Evolutionary conservation across 805 yeast genomes (phyloP).

Genomic region (Ogataea dorogensis): DNA sequence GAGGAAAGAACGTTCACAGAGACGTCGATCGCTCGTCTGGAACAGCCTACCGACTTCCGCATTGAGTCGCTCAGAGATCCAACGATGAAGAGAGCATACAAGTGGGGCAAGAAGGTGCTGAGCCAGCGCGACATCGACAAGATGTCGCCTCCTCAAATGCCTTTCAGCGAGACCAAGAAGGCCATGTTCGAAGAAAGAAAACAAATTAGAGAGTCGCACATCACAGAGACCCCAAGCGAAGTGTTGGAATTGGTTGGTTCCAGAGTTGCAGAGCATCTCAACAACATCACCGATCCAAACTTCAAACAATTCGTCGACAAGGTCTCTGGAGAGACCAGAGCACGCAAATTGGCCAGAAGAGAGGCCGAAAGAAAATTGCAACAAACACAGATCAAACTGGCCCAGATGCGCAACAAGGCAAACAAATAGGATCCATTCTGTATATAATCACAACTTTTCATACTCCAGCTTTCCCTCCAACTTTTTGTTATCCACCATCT

Average conservation of each 20-base stretch:
- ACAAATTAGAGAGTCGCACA: conserved; percentile 42
- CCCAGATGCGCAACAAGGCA: conserved; percentile 26
- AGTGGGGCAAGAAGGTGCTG: conserved; percentile 53
- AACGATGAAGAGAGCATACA: conserved; percentile 54
- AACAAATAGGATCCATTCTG: conserved; percentile 17
- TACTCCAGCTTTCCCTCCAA: conserved; percentile 94
- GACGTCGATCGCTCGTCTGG: conserved; percentile 61
- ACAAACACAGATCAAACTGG: conserved; percentile 23
- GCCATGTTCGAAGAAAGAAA: conserved; percentile 57
- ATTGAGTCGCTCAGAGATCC: conserved; percentile 73
- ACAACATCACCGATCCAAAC: conserved; percentile 31
- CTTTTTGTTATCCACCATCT: conserved; percentile 95
- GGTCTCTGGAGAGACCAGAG: conserved; percentile 25
- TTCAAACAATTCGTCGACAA: conserved; percentile 31
- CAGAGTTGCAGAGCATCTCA: conserved; percentile 37
- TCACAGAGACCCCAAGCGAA: conserved; percentile 39
- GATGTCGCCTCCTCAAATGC: conserved; percentile 74
- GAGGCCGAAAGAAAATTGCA: conserved; percentile 19
- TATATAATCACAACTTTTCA: conserved; percentile 66
- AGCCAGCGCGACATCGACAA: conserved; percentile 60
- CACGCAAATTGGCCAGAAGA: conserved; percentile 20
- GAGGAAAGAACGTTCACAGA: conserved; percentile 75
- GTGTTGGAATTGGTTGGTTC: conserved; percentile 46
- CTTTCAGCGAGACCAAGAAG: conserved; percentile 60
- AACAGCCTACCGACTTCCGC: conserved; percentile 59